Evolutionary conservation across 2,329 filamentous ascomycete species (phyloP).

Genomic region (Fusarium papillatum): DNA sequence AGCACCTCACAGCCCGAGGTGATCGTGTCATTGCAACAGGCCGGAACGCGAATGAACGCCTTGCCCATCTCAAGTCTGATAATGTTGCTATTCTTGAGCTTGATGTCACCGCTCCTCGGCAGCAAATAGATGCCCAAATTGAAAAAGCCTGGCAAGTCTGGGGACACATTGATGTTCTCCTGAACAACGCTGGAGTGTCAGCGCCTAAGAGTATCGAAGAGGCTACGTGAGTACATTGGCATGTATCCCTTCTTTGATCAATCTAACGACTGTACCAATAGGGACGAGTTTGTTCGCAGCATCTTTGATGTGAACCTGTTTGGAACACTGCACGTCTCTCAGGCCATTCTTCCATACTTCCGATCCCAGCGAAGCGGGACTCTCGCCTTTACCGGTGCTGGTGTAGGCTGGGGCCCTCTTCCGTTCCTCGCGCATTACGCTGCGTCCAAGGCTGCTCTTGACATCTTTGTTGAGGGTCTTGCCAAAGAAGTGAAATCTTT

Average conservation of each 20-base stretch:
- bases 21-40: conserved; percentile 49
- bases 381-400: conserved; percentile 48
- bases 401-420: conserved; percentile 42
- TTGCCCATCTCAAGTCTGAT: conserved; percentile 43
- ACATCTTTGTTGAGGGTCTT: conserved; percentile 45
- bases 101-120: conserved; percentile 43
- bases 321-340: conserved; percentile 43
- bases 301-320: conserved; percentile 48
- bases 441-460: conserved; percentile 46
- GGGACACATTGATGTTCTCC: conserved; percentile 48
- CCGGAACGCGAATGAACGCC: conserved; percentile 41
- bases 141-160: conserved; percentile 48
- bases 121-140: conserved; percentile 36
- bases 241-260: neutral
- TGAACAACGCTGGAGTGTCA: conserved; percentile 52
- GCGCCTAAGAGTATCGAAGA: conserved; percentile 46
- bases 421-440: conserved; percentile 49
- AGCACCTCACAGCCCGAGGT: conserved; percentile 39
- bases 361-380: conserved; percentile 39
- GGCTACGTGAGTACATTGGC: conserved; percentile 40
- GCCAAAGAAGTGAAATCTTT: conserved; percentile 46
- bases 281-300: conserved; percentile 37
- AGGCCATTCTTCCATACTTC: conserved; percentile 45
- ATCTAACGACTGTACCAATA: conserved; percentile 7
- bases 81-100: conserved; percentile 47